Evolutionary conservation across 202 grass and related monocot genomes (phyloP).

Genomic region (Saccharum hybrid): DNA sequence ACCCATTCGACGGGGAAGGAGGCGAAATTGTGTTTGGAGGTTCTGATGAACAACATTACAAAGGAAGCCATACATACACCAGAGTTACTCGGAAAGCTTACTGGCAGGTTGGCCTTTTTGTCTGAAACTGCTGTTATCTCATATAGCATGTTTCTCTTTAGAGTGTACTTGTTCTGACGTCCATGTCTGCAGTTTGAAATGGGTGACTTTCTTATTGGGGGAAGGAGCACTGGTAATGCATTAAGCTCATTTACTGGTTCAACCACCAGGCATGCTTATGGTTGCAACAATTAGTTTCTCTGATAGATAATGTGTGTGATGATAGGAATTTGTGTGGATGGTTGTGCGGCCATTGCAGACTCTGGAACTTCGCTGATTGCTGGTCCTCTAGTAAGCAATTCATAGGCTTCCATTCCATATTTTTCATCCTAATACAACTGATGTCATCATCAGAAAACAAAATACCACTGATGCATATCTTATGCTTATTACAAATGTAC

Average conservation of each 20-base stretch:
- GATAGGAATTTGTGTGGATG: constrained; percentile 68
- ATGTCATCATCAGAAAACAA: background rate
- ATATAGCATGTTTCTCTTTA: constrained; percentile 6
- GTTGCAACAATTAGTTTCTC: background rate
- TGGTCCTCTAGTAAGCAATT: constrained; percentile 62
- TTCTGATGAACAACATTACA: constrained; percentile 64
- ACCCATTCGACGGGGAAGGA: constrained; percentile 68
- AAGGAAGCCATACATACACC: constrained; percentile 76
- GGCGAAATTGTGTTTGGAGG: constrained; percentile 97
- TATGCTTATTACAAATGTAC: background rate
- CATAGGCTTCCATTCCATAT: background rate
- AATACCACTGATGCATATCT: background rate
- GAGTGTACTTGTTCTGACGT: constrained; percentile 10
- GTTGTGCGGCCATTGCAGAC: constrained; percentile 74
- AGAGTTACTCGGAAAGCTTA: constrained; percentile 87
- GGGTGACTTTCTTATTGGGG: constrained; percentile 87
- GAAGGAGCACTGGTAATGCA: constrained; percentile 68
- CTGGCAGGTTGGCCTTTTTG: constrained; percentile 67
- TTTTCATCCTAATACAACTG: constrained; percentile 18
- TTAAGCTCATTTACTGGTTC: constrained; percentile 18
- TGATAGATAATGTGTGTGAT: constrained; percentile 22
- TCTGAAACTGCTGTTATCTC: background rate
- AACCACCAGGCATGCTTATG: background rate
- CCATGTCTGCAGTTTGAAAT: constrained; percentile 84
- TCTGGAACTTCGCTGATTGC: constrained; percentile 76